A percentile compares a stretch with the other conserved stretches of the same genome.
Evolutionary conservation across 2,329 filamentous ascomycete genomes (phyloP).

Genomic region (Cladosporium oxysporum): DNA sequence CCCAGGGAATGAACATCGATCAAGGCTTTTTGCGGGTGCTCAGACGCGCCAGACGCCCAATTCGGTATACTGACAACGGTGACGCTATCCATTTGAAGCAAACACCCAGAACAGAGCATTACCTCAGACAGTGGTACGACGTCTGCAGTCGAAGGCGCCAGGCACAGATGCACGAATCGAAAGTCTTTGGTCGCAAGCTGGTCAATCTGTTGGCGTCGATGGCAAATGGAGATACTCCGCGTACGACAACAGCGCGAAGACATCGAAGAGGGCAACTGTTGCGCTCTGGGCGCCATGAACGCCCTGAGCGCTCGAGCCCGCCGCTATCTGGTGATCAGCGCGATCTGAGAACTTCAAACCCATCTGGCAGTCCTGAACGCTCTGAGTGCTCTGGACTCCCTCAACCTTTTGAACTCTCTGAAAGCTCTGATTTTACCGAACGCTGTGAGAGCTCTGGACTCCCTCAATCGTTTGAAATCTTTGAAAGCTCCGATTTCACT

Average conservation of each 20-base stretch:
- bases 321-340: background rate
- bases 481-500: background rate
- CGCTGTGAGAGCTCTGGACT: background rate
- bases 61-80: background rate
- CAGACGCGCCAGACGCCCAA: constrained; percentile 15
- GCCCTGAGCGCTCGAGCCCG: background rate
- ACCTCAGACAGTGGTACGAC: constrained; percentile 13
- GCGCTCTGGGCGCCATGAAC: background rate
- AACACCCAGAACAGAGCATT: background rate
- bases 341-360: background rate
- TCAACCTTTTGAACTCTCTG: background rate
- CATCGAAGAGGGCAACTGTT: background rate
- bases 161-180: constrained; percentile 22
- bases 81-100: background rate
- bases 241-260: background rate
- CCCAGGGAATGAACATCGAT: constrained; percentile 33
- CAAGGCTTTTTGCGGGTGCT: constrained; percentile 27
- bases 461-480: background rate
- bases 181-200: constrained; percentile 24
- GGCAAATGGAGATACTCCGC: background rate
- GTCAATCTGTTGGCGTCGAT: constrained; percentile 17
- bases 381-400: background rate
- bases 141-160: constrained; percentile 20
- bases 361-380: background rate
- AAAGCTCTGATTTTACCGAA: background rate